A percentile compares a stretch with the other conserved stretches of the same genome.
Conservation (phyloP, 2,329 filamentous ascomycete species). For the Cordyceps javanica region DNA sequence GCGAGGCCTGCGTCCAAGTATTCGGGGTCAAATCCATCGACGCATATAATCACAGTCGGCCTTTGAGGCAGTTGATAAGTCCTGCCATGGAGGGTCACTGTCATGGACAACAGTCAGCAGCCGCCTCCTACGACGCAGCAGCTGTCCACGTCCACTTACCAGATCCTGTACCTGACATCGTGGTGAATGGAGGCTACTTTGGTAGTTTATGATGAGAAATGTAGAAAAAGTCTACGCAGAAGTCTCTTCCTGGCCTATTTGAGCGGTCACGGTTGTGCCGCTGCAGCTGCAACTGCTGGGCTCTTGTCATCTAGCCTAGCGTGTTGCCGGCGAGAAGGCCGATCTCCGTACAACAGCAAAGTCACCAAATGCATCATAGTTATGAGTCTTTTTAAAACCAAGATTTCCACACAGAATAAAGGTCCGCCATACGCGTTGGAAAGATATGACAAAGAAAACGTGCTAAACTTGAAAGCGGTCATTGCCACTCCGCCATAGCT, state of each 20-base stretch:
- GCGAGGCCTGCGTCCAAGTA: conserved; percentile 31
- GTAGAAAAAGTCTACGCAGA: neutral
- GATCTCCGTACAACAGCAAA: neutral
- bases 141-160: neutral
- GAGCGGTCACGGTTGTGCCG: neutral
- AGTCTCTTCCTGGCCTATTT: neutral
- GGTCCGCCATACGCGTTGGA: too few species aligned
- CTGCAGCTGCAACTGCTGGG: too few species aligned
- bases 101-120: neutral
- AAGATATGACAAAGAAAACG: too few species aligned
- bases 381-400: neutral
- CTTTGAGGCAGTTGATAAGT: conserved; percentile 13
- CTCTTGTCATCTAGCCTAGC: neutral
- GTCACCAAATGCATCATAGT: too few species aligned
- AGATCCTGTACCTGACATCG: neutral
- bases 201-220: neutral
- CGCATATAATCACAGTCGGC: conserved; percentile 34
- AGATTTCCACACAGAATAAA: neutral
- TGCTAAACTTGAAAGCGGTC: neutral
- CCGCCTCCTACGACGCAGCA: neutral
- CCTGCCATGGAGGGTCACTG: neutral
- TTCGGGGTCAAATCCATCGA: conserved; percentile 38
- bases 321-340: neutral
- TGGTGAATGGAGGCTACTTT: neutral
- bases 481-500: neutral